Evolutionary conservation across 768 basidiomycete genomes (phyloP).

Genomic region (Agrocybe pediades): DNA sequence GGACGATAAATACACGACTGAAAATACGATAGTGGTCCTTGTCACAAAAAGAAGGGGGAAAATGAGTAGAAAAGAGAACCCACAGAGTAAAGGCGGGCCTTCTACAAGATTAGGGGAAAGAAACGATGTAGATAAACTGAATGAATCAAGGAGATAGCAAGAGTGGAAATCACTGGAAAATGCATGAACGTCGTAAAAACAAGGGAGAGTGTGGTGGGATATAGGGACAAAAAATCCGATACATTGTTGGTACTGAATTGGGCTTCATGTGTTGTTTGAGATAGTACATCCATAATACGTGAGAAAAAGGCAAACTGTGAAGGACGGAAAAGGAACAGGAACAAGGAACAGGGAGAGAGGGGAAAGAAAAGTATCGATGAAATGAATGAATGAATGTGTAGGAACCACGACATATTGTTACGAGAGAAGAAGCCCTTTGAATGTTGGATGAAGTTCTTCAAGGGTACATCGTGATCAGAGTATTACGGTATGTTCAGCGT

Average conservation of each 20-base stretch:
- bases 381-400: background rate
- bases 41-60: background rate
- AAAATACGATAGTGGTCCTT: background rate
- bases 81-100: too few relatives aligned
- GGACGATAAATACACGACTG: background rate
- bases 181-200: background rate
- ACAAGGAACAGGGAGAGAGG: too few relatives aligned
- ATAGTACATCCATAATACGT: conserved; percentile 2
- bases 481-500: conserved; percentile 21
- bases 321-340: background rate
- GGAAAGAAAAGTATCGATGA: background rate
- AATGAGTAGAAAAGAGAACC: background rate
- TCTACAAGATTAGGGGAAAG: background rate
- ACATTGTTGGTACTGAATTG: background rate
- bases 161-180: background rate
- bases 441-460: background rate
- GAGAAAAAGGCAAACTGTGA: background rate
- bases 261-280: conserved; percentile 1
- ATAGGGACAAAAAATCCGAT: background rate
- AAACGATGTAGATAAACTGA: background rate
- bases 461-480: background rate
- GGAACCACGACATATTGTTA: background rate
- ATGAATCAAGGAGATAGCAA: background rate
- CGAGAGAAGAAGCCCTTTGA: background rate
- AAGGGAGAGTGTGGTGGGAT: background rate